Conservation (phyloP, 1,284 basidiomycete genomes). For the Cutaneotrichosporon daszewskae region DNA sequence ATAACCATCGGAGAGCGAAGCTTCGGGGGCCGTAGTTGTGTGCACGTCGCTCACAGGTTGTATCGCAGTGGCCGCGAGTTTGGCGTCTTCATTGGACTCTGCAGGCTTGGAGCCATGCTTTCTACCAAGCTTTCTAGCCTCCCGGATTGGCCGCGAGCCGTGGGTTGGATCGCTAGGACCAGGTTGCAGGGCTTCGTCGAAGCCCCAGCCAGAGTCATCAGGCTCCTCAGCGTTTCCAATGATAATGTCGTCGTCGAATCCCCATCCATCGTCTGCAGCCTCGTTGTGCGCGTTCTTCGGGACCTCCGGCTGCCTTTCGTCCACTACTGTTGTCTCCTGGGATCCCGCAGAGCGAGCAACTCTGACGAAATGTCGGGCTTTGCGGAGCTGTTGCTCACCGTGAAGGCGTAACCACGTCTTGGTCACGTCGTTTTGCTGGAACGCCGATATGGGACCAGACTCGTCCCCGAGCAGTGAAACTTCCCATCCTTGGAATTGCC, state of each 20-base stretch:
- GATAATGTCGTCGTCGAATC: slow-evolving; percentile 35
- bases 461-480: too few species aligned
- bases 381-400: slow-evolving; percentile 1
- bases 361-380: too few species aligned
- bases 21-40: too few species aligned
- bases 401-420: slow-evolving; percentile 32
- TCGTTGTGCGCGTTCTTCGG: slow-evolving; percentile 1
- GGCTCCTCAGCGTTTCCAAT: too few species aligned
- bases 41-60: too few species aligned
- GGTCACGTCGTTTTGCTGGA: background rate
- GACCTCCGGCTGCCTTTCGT: slow-evolving; percentile 1
- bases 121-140: background rate
- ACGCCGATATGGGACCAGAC: background rate
- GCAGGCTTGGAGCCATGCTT: slow-evolving; percentile 20
- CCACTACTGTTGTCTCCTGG: too few species aligned
- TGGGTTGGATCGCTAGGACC: too few species aligned
- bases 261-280: slow-evolving; percentile 44
- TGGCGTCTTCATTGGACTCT: slow-evolving; percentile 53
- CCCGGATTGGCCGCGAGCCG: slow-evolving; percentile 1
- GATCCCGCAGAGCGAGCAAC: too few species aligned
- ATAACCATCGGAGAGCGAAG: too few species aligned
- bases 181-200: background rate
- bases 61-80: slow-evolving; percentile 51
- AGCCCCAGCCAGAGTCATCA: background rate
- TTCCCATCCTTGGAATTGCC: too few species aligned